Conservation (phyloP, 2,329 filamentous ascomycete genomes). For the Fusarium torreyae region DNA sequence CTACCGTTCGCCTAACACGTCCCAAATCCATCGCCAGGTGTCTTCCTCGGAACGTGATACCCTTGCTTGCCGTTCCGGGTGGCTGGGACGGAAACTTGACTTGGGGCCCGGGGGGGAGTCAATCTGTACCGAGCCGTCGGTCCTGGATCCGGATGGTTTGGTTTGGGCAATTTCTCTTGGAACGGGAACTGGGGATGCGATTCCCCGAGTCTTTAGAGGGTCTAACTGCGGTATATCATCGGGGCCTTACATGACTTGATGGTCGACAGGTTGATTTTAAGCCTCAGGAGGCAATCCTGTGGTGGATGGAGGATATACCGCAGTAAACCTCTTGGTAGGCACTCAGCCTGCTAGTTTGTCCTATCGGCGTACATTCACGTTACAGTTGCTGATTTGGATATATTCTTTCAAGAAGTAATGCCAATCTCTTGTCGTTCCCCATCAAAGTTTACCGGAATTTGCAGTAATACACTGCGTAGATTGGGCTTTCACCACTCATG, state of each 20-base stretch:
- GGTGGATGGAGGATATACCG: no score
- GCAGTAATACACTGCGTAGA: no score
- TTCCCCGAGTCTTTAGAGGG: conserved; percentile 3
- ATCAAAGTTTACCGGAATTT: no score
- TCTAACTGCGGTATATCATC: not conserved
- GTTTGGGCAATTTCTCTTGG: conserved; percentile 27
- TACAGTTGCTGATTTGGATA: no score
- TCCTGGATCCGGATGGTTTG: conserved; percentile 1
- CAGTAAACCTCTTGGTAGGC: no score
- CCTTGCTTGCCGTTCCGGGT: conserved; percentile 42
- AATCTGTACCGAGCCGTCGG: conserved; percentile 36
- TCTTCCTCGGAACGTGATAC: conserved; percentile 21
- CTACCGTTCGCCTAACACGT: conserved; percentile 18
- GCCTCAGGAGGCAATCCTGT: no score
- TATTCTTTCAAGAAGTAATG: no score
- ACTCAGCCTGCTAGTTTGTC: no score
- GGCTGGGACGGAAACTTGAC: conserved; percentile 25
- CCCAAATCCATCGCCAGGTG: conserved; percentile 7
- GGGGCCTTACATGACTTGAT: not conserved
- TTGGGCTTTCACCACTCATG: no score
- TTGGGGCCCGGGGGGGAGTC: not conserved
- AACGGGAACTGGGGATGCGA: conserved; percentile 15
- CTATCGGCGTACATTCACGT: no score
- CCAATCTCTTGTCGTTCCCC: no score
- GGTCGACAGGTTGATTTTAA: not conserved